Evolutionary conservation across 805 yeast genomes (phyloP).

Genomic region (Candida oleophila): DNA sequence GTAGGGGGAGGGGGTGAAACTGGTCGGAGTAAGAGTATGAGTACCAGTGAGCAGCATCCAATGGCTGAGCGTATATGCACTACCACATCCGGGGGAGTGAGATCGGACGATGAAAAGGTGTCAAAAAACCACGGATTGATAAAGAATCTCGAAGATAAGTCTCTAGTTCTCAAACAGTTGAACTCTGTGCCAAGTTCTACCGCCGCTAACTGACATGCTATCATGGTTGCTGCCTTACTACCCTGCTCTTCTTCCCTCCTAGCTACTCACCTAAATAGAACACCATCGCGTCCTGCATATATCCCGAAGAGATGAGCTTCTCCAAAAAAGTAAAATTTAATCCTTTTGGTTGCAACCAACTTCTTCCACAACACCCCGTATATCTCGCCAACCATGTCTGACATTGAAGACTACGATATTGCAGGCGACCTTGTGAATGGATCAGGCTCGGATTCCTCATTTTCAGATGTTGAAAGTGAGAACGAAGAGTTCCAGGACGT

Average conservation of each 20-base stretch:
- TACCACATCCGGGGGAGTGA: too few relatives aligned
- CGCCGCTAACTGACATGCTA: too few relatives aligned
- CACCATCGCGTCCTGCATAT: conserved; percentile 3
- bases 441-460: conserved; percentile 16
- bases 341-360: conserved; percentile 1
- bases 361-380: background rate
- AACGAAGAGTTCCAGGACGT: conserved; percentile 50
- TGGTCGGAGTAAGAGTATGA: background rate
- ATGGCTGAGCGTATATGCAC: too few relatives aligned
- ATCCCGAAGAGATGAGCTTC: conserved; percentile 1
- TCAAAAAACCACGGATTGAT: too few relatives aligned
- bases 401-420: conserved; percentile 59
- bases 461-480: conserved; percentile 22
- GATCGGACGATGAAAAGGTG: too few relatives aligned
- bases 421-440: conserved; percentile 53
- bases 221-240: too few relatives aligned
- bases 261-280: too few relatives aligned
- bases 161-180: too few relatives aligned
- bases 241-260: too few relatives aligned
- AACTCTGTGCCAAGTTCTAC: too few relatives aligned
- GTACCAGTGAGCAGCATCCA: background rate
- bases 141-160: too few relatives aligned
- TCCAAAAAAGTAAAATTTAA: background rate
- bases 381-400: conserved; percentile 22
- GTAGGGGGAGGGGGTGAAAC: background rate